phyloP scores from a whole-genome alignment of 352 stramenopile genomes.

The Pythium sp. region DNA sequence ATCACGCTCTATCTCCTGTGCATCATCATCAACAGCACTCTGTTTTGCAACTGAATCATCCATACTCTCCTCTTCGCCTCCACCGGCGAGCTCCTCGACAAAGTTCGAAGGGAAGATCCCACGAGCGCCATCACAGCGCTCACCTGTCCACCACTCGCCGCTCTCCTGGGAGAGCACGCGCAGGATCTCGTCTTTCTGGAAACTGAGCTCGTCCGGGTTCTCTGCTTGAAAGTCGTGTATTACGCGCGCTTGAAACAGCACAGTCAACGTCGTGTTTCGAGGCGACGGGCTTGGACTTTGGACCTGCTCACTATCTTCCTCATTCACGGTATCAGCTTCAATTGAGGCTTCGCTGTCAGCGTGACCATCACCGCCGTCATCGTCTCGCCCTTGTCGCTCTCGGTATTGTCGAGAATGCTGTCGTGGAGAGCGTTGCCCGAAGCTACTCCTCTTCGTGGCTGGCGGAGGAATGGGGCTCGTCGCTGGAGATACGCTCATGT shows the following conservation, averaged over 20 bases:
- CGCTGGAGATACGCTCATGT: not conserved
- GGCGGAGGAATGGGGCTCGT: constrained; percentile 15
- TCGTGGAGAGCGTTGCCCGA: constrained; percentile 29
- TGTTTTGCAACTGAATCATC: not conserved
- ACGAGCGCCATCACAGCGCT: constrained; percentile 54
- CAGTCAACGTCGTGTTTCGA: not conserved
- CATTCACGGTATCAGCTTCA: not conserved
- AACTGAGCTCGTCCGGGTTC: constrained; percentile 48
- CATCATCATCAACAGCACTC: not conserved
- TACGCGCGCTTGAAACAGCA: constrained; percentile 23
- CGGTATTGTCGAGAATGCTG: constrained; percentile 32
- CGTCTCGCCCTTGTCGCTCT: constrained; percentile 22
- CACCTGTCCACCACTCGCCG: constrained; percentile 59
- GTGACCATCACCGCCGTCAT: not conserved
- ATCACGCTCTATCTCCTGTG: not conserved
- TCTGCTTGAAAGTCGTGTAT: constrained; percentile 41
- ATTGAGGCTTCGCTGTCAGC: not conserved
- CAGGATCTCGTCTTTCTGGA: constrained; percentile 50
- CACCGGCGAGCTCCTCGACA: constrained; percentile 21
- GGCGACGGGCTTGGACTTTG: not conserved
- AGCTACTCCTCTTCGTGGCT: constrained; percentile 15
- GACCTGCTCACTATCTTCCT: not conserved
- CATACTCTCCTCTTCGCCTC: not conserved
- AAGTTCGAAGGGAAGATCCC: constrained; percentile 61
- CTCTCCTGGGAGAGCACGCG: constrained; percentile 46